Evolutionary conservation across 164 flowering plant species (phyloP), one percentile per base, ranked within the genome.

Genomic region (Pachysandra terminalis): DNA sequence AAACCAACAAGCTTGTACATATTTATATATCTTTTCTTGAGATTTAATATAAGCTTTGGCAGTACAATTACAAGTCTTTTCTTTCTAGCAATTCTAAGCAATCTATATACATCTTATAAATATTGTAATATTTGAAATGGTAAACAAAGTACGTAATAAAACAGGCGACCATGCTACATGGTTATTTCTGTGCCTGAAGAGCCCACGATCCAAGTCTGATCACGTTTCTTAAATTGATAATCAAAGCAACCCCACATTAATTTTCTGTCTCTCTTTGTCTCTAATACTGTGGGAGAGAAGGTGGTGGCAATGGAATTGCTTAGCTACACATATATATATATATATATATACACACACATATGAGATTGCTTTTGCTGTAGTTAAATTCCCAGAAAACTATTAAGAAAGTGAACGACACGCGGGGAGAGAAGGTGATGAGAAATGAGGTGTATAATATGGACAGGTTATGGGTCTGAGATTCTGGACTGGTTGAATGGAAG

Each of bases 191-290:
- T 63, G 60, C 72, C 69, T 65, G 59, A 67, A 71, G 64, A 67
- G 71, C 45, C 27, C 17, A 61, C 60, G 79, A 79, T 81, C 71
- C 68, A 79, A 75, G 80, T 76, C 69, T 32, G 73, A 74, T 78
- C 86, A 70, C 75, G 74, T 41, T 72, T 79, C 72, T 67, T 49
- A 49, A 66, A 68, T 52, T 7, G 63, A 56, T 17, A 56, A 74
- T 13, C 71, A 64, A 55, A 69, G 32, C 32, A 61, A 65, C 57
- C n/a, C 62, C 75, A 41, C 68, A 62, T 56, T 8, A 24, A 41
- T 63, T 45, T 68, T 32, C 0, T 67, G 65, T 60, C 19, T 72
- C 79, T 62, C 49, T 68, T 22, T 69, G 71, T 69, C 74, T 25
- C 37, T n/a, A 49, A 69, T 69, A 53, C 65, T 66, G 53, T 24